Evolutionary conservation across 1,284 basidiomycete species (phyloP), one percentile per base, ranked within the genome.

Genomic region (Bondarzewia mesenterica): DNA sequence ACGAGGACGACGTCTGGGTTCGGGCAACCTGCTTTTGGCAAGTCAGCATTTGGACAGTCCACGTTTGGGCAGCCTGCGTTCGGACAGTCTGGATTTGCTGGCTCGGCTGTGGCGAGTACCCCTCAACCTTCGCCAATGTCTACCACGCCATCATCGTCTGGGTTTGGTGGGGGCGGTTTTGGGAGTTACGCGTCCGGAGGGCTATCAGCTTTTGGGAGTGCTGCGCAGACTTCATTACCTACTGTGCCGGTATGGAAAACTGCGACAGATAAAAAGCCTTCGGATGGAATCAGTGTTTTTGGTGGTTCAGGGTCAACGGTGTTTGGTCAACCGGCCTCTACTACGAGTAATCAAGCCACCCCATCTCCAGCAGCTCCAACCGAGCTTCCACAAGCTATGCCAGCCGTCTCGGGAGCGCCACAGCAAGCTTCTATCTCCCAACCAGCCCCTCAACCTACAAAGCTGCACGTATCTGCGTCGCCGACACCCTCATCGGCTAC

Each of bases 51-150:
- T 48, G 60, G 66, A 10, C 61, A 66, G 51, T 50, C 67, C 18
- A 47, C 58, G 2, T 67, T 69, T 38, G 68, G 63, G 1, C 63
- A 65, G 51, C 52, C 71, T 18, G 54, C 60, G 3, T 67, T 73
- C 45, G 62, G 67, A 7, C 63, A 66, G 46, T 47, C 64, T 10
- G 57, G 60, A 16, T 62, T 63, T 42, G 62, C 62, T 7, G 49
- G 49, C 1, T 42, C 45, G 23, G 50, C 54, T 7, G 50, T 52
- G 53, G 48, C 50, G 8, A 50, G 52, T 47, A 56, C 56, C 15
- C 55, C 55, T 8, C 32, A 46, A 10, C 47, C 50, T 25, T 45
- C 54, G 2, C 41, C 54, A 4, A 20, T 48, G 29, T 42, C 46
- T 5, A 32, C 51, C 7, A 46, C 49, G 14, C 44, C 53, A 2